phyloP scores from a whole-genome alignment of 2,329 filamentous ascomycete species.

The Paraconiothyrium sp. region DNA sequence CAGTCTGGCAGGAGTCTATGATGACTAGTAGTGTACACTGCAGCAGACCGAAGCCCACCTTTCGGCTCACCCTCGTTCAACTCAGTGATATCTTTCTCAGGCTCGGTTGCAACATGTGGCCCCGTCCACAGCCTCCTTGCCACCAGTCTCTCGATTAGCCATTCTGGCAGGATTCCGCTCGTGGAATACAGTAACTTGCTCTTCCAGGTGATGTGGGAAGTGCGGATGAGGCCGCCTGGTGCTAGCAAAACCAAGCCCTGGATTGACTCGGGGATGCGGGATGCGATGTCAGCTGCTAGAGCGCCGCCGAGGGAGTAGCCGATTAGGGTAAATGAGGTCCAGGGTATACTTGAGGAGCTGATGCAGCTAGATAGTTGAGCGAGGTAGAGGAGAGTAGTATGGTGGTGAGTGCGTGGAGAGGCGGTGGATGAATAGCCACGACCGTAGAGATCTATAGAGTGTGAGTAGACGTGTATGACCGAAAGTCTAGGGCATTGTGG shows the following conservation, averaged over 20 bases:
- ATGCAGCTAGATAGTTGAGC: conserved; percentile 77
- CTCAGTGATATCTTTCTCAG: conserved; percentile 34
- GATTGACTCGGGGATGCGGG: conserved; percentile 74
- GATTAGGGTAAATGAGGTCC: conserved; percentile 70
- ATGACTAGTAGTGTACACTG: conserved; percentile 35
- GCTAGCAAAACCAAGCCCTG: conserved; percentile 78
- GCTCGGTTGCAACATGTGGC: conserved; percentile 32
- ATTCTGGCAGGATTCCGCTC: conserved; percentile 68
- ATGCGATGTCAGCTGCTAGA: conserved; percentile 74
- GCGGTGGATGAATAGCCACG: conserved; percentile 81
- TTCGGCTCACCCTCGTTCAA: not conserved
- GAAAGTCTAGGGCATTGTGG: too few species aligned
- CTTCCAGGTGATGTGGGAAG: conserved; percentile 67
- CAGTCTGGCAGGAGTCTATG: conserved; percentile 60
- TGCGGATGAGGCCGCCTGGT: conserved; percentile 79
- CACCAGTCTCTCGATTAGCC: conserved; percentile 60
- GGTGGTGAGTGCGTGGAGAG: conserved; percentile 65
- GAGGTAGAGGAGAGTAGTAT: conserved; percentile 77
- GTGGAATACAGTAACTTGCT: conserved; percentile 71
- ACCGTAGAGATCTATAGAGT: conserved; percentile 71
- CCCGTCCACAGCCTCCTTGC: conserved; percentile 43
- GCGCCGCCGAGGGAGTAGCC: conserved; percentile 86
- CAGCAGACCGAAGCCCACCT: conserved; percentile 23
- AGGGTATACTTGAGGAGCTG: conserved; percentile 70
- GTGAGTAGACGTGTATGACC: conserved; percentile 3